Evolutionary conservation across 371 early-diverging fungal genomes (phyloP).

Genomic region (Lichtheimia corymbifera): DNA sequence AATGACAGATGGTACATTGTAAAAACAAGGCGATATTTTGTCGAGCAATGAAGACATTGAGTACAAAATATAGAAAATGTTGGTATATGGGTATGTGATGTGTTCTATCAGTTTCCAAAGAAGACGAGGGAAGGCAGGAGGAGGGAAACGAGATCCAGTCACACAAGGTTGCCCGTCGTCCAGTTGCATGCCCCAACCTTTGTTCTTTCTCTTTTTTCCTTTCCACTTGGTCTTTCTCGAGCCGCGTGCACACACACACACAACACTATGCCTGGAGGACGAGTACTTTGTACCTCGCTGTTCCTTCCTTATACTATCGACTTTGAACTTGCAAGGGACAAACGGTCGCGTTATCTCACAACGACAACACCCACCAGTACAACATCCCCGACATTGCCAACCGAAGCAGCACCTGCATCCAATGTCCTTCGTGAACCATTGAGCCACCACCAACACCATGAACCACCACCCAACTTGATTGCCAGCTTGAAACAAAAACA

Average conservation of each 20-base stretch:
- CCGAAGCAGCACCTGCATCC: background rate
- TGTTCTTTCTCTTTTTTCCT: conserved; percentile 12
- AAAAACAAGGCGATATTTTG: too few relatives aligned
- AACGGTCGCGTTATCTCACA: conserved; percentile 10
- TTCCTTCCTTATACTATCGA: conserved; percentile 73
- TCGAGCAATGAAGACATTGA: too few relatives aligned
- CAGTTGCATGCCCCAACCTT: background rate
- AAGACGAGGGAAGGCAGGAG: too few relatives aligned
- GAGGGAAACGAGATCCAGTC: too few relatives aligned
- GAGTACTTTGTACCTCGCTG: conserved; percentile 68
- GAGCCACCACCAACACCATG: background rate
- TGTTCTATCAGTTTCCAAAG: too few relatives aligned
- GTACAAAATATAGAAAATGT: too few relatives aligned
- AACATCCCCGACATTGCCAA: conserved; percentile 19
- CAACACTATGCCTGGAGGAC: conserved; percentile 29
- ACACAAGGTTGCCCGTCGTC: too few relatives aligned
- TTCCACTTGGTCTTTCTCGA: conserved; percentile 3
- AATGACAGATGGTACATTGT: too few relatives aligned
- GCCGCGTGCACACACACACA: background rate
- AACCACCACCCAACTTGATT: conserved; percentile 30
- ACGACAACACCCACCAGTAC: conserved; percentile 2
- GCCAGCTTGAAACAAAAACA: conserved; percentile 28
- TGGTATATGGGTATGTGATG: too few relatives aligned
- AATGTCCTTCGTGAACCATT: background rate
- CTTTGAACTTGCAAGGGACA: conserved; percentile 38